Evolutionary conservation across 495 filamentous ascomycete genomes (phyloP).

Genomic region (Penicillium dipodomyicola): DNA sequence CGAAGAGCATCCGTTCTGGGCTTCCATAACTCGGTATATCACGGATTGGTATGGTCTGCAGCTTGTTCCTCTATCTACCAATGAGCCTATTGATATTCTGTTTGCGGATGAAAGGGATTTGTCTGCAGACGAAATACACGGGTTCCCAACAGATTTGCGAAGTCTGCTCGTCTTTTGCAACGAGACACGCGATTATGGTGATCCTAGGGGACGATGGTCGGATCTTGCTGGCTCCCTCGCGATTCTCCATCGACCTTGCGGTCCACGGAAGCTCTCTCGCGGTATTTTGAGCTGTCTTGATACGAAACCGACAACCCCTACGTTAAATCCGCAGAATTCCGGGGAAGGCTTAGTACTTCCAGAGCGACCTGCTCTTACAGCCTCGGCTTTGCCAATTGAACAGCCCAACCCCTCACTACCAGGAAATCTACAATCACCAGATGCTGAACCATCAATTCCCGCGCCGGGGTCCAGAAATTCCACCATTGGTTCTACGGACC

Average conservation of each 20-base stretch:
- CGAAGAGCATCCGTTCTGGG: constrained; percentile 8
- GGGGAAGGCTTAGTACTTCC: background rate
- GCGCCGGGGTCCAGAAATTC: too few species aligned
- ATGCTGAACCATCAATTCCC: background rate
- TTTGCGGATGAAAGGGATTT: constrained; percentile 36
- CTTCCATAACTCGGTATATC: constrained; percentile 22
- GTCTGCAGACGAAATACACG: constrained; percentile 4
- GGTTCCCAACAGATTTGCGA: constrained; percentile 16
- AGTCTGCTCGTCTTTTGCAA: constrained; percentile 28
- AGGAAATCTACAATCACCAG: background rate
- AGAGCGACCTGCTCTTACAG: background rate
- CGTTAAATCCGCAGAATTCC: background rate
- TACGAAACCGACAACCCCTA: background rate
- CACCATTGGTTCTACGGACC: background rate
- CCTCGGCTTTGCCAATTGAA: background rate
- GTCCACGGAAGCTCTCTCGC: constrained; percentile 60
- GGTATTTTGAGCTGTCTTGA: constrained; percentile 37
- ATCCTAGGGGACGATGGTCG: constrained; percentile 20
- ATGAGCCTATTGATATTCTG: constrained; percentile 29
- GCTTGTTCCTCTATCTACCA: constrained; percentile 30
- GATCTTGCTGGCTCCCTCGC: constrained; percentile 30
- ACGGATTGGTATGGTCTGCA: constrained; percentile 43
- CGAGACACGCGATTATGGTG: constrained; percentile 13
- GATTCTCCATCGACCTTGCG: constrained; percentile 49
- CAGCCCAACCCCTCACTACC: background rate